Percentiles rank a stretch among this genome's conserved stretches.
phyloP scores from a whole-genome alignment of 306 rosid genomes.

The Vigna mungo region DNA sequence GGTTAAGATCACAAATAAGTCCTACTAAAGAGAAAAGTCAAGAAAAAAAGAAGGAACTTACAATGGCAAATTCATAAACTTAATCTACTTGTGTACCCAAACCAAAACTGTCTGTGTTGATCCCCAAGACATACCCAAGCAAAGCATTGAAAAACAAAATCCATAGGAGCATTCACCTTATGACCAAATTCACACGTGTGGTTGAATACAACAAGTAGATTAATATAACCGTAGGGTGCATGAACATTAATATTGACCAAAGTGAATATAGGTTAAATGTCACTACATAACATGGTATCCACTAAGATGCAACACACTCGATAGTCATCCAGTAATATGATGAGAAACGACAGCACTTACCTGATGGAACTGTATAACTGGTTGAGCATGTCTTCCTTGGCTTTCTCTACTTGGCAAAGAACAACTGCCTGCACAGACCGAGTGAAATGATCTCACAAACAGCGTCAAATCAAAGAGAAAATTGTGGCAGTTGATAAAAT shows the following conservation, averaged over 20 bases:
- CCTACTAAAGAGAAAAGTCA: neutral
- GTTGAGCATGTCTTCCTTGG: conserved; percentile 71
- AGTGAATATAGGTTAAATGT: conserved; percentile 14
- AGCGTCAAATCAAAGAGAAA: conserved; percentile 25
- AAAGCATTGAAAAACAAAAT: conserved; percentile 32
- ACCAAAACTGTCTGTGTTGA: conserved; percentile 8
- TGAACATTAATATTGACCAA: conserved; percentile 23
- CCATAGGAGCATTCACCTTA: conserved; percentile 10
- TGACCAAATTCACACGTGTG: conserved; percentile 12
- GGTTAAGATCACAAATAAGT: conserved; percentile 39
- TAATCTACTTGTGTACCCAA: conserved; percentile 12
- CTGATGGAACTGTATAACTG: conserved; percentile 67
- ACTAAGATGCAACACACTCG: conserved; percentile 31
- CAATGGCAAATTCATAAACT: conserved; percentile 31
- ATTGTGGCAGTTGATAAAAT: conserved; percentile 21
- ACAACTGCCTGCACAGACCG: conserved; percentile 63
- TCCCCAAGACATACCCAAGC: conserved; percentile 17
- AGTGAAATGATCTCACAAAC: conserved; percentile 45
- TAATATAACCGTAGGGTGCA: neutral
- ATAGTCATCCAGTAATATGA: conserved; percentile 14
- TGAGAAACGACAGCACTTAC: conserved; percentile 43
- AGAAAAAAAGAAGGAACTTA: conserved; percentile 5
- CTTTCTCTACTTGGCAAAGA: conserved; percentile 73
- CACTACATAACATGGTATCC: conserved; percentile 22
- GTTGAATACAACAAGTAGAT: neutral